Percentiles rank a stretch among this genome's conserved stretches.
phyloP scores from a whole-genome alignment of 2,329 filamentous ascomycete genomes.

The Biscogniauxia sp. region DNA sequence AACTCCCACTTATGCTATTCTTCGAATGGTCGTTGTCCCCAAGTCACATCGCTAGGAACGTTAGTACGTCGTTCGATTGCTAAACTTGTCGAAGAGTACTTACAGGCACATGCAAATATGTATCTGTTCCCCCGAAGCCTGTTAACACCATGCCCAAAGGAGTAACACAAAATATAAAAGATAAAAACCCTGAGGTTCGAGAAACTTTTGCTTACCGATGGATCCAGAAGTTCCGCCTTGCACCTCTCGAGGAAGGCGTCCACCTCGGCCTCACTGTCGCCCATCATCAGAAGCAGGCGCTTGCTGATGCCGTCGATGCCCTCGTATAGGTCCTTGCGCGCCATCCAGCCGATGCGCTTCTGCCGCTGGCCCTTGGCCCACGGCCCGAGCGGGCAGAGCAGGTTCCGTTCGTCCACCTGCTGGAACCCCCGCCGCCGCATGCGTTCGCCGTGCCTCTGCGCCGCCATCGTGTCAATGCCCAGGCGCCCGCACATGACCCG shows the following conservation, averaged over 20 bases:
- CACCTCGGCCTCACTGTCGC: conserved; percentile 15
- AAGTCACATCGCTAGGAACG: conserved; percentile 11
- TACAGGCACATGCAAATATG: conserved; percentile 18
- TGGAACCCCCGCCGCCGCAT: conserved; percentile 19
- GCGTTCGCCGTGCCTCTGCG: conserved; percentile 15
- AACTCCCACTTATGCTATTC: not conserved
- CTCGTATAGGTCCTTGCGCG: conserved; percentile 21
- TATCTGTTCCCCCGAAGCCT: conserved; percentile 6
- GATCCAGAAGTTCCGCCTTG: conserved; percentile 16
- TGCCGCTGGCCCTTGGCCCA: conserved; percentile 22
- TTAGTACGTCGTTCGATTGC: not conserved
- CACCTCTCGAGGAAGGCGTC: conserved; percentile 11
- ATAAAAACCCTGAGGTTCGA: not conserved
- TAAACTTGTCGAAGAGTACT: not conserved
- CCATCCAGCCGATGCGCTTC: conserved; percentile 23
- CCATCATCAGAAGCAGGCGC: conserved; percentile 30
- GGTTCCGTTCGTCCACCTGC: conserved; percentile 17
- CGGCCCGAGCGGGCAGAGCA: conserved; percentile 17
- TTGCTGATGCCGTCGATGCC: conserved; percentile 24
- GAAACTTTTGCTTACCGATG: conserved; percentile 8
- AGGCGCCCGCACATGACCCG: conserved; percentile 9
- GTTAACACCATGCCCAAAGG: not conserved
- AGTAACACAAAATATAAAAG: not conserved
- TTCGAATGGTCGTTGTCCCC: conserved; percentile 17
- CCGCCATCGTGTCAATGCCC: conserved; percentile 16